A percentile compares a stretch with the other conserved stretches of the same genome.
These are phyloP conservation scores for Calonectria montana DNA, from an alignment of 2,329 filamentous ascomycete species.

Conservation along the genomic window DNA sequence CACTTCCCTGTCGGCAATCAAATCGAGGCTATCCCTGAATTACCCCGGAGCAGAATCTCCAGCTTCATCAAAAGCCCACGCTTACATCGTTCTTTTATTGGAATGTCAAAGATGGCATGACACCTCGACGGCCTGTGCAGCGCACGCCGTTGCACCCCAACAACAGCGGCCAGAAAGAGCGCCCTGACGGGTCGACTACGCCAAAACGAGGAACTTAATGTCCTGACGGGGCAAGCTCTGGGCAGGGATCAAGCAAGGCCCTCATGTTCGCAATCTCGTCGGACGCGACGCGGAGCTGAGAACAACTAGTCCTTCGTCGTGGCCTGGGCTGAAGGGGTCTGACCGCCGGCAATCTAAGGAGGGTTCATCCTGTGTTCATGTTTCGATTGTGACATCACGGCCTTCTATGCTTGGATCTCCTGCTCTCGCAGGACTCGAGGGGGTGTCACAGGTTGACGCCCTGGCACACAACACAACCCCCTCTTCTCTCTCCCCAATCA, in stretches of 20 bases:
- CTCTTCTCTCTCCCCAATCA: background rate
- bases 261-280: background rate
- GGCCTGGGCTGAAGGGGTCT: background rate
- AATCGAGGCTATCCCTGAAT: background rate
- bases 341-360: background rate
- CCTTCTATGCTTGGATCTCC: background rate
- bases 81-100: background rate
- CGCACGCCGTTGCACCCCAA: background rate
- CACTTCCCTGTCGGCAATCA: background rate
- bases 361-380: background rate
- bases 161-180: background rate
- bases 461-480: background rate
- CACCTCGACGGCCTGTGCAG: background rate
- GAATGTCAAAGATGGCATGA: background rate
- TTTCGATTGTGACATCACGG: constrained; percentile 5
- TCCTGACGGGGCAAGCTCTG: background rate
- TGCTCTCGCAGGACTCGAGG: background rate
- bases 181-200: background rate
- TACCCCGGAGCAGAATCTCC: background rate
- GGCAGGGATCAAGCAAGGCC: background rate
- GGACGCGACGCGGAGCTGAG: background rate
- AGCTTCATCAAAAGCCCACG: background rate
- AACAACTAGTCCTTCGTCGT: background rate
- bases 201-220: background rate
- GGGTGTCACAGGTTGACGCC: background rate